Conservation (phyloP, 495 filamentous ascomycete genomes). For the Entonaema liquescens region DNA sequence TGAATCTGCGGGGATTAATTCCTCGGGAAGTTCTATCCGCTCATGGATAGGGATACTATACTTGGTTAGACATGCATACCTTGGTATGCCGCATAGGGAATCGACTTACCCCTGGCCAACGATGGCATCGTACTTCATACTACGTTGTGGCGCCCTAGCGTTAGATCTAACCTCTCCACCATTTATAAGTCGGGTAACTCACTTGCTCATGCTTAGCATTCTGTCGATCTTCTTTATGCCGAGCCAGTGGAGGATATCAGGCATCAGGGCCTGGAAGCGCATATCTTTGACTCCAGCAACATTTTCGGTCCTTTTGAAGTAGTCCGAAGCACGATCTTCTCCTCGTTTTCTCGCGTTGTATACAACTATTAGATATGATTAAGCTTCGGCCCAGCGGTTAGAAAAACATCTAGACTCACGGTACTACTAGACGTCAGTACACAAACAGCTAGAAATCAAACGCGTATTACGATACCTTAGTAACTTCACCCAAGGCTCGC, state of each 20-base stretch:
- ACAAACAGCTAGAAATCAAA: slow-evolving; percentile 6
- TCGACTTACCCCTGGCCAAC: slow-evolving; percentile 80
- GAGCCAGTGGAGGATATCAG: slow-evolving; percentile 97
- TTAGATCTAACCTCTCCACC: slow-evolving; percentile 17
- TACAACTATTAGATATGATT: slow-evolving; percentile 65
- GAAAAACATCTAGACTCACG: slow-evolving; percentile 48
- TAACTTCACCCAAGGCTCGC: slow-evolving; percentile 93
- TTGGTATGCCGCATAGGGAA: slow-evolving; percentile 20
- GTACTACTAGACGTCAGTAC: slow-evolving; percentile 50
- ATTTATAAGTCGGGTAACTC: slow-evolving; percentile 48
- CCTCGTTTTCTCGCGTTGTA: slow-evolving; percentile 94
- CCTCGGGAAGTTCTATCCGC: slow-evolving; percentile 91
- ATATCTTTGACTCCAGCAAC: slow-evolving; percentile 98
- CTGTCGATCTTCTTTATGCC: slow-evolving; percentile 98
- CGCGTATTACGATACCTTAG: slow-evolving; percentile 68
- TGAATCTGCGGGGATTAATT: slow-evolving; percentile 93
- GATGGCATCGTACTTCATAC: slow-evolving; percentile 99
- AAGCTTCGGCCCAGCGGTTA: slow-evolving; percentile 33
- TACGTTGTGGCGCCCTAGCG: slow-evolving; percentile 46
- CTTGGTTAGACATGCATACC: slow-evolving; percentile 37
- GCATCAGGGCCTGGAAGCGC: slow-evolving; percentile 99
- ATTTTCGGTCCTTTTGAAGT: slow-evolving; percentile 96
- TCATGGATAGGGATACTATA: slow-evolving; percentile 85
- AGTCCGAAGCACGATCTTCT: slow-evolving; percentile 90
- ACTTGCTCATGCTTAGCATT: slow-evolving; percentile 99